A percentile compares a stretch with the other conserved stretches of the same genome.
Conservation (phyloP, 1,284 basidiomycete genomes). For the Wallemia hederae region DNA sequence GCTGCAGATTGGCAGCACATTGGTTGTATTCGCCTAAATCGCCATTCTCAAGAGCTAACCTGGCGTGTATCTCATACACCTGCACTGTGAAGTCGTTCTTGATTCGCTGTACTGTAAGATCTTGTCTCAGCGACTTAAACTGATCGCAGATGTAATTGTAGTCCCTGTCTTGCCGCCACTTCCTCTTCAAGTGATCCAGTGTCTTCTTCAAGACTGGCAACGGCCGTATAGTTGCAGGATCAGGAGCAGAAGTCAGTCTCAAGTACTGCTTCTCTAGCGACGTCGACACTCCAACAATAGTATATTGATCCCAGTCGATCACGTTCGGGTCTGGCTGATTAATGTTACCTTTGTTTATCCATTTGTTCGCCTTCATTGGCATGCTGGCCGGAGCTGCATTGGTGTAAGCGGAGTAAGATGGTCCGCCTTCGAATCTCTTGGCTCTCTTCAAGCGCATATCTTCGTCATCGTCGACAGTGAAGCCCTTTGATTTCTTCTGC, state of each 20-base stretch:
- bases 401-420: background rate
- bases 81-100: conserved; percentile 94
- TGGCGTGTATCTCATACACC: conserved; percentile 93
- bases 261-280: conserved; percentile 89
- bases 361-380: background rate
- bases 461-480: background rate
- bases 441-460: background rate
- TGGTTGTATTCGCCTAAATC: conserved; percentile 99
- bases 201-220: conserved; percentile 58
- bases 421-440: background rate
- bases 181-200: conserved; percentile 54
- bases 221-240: conserved; percentile 35
- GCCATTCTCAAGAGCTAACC: conserved; percentile 85
- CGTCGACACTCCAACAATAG: conserved; percentile 68
- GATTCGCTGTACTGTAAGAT: conserved; percentile 91
- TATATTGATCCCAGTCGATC: conserved; percentile 82
- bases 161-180: conserved; percentile 55
- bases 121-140: conserved; percentile 90
- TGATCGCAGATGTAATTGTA: conserved; percentile 93
- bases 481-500: background rate
- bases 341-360: background rate
- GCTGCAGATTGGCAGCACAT: conserved; percentile 71
- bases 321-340: conserved; percentile 37
- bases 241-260: conserved; percentile 48
- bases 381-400: background rate